Evolutionary conservation across 345 rosid genomes (phyloP).

Genomic region (Eucalyptus guilfoylei): DNA sequence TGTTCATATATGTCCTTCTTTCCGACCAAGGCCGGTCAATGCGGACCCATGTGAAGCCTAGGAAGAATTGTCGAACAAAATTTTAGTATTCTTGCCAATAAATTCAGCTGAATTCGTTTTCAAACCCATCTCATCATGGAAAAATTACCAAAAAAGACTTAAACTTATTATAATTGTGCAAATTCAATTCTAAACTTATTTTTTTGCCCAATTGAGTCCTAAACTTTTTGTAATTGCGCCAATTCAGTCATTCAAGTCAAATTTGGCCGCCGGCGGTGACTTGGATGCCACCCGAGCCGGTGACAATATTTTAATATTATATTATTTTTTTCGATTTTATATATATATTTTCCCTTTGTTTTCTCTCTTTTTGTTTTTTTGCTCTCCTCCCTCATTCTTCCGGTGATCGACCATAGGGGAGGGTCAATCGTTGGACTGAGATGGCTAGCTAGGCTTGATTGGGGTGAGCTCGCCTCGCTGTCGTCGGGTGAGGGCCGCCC

Average conservation of each 20-base stretch:
- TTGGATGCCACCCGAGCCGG: accelerated
- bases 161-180: accelerated
- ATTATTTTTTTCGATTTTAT: too few species aligned
- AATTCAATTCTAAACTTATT: too few species aligned
- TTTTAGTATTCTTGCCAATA: neutral
- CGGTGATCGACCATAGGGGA: accelerated
- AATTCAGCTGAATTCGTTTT: neutral
- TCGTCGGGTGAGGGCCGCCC: accelerated
- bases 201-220: too few species aligned
- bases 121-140: neutral
- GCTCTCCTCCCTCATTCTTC: too few species aligned
- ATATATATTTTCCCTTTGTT: too few species aligned
- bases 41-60: neutral
- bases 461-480: accelerated
- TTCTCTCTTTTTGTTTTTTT: too few species aligned
- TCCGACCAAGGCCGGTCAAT: neutral
- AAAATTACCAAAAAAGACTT: too few species aligned
- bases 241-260: accelerated
- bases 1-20: neutral
- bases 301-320: too few species aligned
- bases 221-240: too few species aligned
- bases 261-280: too few species aligned
- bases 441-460: too few species aligned
- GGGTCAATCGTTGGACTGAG: too few species aligned
- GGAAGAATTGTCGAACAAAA: neutral